Base-by-base conservation (phyloP, 1,139 yeast species). In the Saccharomyces hybrid region DNA sequence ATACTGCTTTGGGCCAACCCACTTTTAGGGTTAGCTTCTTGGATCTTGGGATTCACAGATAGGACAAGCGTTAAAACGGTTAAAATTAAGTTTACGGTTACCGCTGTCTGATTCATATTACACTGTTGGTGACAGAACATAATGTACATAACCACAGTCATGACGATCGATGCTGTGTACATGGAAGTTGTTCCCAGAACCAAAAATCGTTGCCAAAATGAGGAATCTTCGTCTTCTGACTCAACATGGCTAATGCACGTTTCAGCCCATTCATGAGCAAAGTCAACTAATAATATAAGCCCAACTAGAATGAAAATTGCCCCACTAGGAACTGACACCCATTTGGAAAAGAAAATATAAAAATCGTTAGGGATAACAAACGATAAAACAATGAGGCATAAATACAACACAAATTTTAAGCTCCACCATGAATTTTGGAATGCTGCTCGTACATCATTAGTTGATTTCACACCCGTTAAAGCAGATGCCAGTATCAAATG, bases 191-290 rank as follows among this genome's bases (percentile, higher is more conserved):
- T 93, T 0, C 98, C 96, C 1, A 96, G 89, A 38, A 93, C 81
- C 49, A 95, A 76, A 23, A 91, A 72, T 48, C 81, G 77, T 64
- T 88, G 83, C 99, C 99, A 93, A 61, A 88, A 79, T 2, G 67
- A 56, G 2, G 76, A 64, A 53, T 83, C 80, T 51, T 91, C 85
- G 59, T 91, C 96, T 61, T 87, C 95, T 61, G 81, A 77, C 69
- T 93, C 98, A 50, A 93, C 89, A 64, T 89, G 88, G 61, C 86
- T 93, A 54, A 93, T 79, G 68, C 99, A 95, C 9, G 87, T 88
- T 65, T 95, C 99, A 0, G 99, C 98, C 97, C 98, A 95, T 57
- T 95, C 95, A 71, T 95, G 99, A 11, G 99, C 98, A 77, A 90
- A 93, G 71, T 95, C 99, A 31, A 95, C 98, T 53, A 95, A 73